A percentile compares a stretch with the other conserved stretches of the same genome.
Conservation (phyloP, 164 flowering plant species). For the Liquidambar formosana region DNA sequence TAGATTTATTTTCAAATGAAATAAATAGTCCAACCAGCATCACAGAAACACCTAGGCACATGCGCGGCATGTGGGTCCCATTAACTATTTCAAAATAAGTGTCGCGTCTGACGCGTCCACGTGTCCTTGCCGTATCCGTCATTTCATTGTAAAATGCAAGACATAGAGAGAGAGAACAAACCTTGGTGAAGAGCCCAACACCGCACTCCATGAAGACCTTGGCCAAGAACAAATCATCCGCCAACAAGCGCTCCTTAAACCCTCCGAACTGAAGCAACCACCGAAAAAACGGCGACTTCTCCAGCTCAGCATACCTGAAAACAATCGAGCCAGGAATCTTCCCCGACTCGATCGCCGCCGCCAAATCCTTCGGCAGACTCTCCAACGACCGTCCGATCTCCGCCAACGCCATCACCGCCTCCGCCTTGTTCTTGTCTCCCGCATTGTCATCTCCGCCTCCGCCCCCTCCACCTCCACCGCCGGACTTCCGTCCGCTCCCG, state of each 20-base stretch:
- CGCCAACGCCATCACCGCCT: slow-evolving; percentile 64
- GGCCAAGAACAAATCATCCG: slow-evolving; percentile 58
- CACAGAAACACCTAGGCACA: too few species aligned
- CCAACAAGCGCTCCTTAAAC: slow-evolving; percentile 48
- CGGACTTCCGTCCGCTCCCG: neutral
- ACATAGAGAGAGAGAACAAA: slow-evolving; percentile 1
- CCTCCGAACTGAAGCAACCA: slow-evolving; percentile 55
- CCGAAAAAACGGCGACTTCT: slow-evolving; percentile 33
- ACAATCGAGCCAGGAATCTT: slow-evolving; percentile 72
- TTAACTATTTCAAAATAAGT: too few species aligned
- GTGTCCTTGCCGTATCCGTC: too few species aligned
- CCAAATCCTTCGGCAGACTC: slow-evolving; percentile 74
- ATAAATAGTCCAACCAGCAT: too few species aligned
- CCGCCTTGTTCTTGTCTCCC: slow-evolving; percentile 53
- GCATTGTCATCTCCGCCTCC: slow-evolving; percentile 33
- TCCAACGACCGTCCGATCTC: slow-evolving; percentile 43
- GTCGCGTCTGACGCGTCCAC: too few species aligned
- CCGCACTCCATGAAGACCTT: slow-evolving; percentile 52
- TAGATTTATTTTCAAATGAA: too few species aligned
- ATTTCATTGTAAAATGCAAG: too few species aligned
- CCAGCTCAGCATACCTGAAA: slow-evolving; percentile 42
- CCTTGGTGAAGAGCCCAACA: slow-evolving; percentile 58
- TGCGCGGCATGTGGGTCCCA: too few species aligned
- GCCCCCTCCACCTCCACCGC: slow-evolving; percentile 12
- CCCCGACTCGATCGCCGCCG: slow-evolving; percentile 70